These are phyloP conservation scores for Gossypium davidsonii DNA, from an alignment of 441 rosid species.

Conservation along the genomic window DNA sequence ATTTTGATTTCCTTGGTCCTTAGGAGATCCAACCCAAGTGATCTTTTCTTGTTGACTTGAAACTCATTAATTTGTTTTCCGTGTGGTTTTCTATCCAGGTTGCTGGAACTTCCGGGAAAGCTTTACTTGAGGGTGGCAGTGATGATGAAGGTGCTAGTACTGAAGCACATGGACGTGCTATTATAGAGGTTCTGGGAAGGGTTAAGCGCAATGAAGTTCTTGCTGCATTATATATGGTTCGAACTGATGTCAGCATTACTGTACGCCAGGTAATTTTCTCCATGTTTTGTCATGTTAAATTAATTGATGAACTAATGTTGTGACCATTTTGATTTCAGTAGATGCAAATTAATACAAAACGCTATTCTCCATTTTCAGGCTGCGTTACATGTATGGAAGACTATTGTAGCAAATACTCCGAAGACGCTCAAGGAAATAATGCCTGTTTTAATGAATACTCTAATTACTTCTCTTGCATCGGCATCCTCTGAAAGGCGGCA, in stretches of 20 bases:
- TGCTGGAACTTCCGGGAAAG: slow-evolving; percentile 99
- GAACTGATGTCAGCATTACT: slow-evolving; percentile 92
- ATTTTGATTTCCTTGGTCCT: slow-evolving; percentile 12
- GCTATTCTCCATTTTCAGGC: slow-evolving; percentile 47
- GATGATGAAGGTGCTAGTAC: slow-evolving; percentile 99
- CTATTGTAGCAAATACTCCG: slow-evolving; percentile 97
- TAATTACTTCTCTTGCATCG: slow-evolving; percentile 90
- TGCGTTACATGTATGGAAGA: slow-evolving; percentile 99
- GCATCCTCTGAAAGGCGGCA: slow-evolving; percentile 96
- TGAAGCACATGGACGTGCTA: slow-evolving; percentile 99
- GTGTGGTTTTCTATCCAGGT: slow-evolving; percentile 42
- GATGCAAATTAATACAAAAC: neutral
- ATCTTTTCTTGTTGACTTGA: slow-evolving; percentile 1
- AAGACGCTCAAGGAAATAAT: slow-evolving; percentile 97
- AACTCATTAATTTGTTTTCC: slow-evolving; percentile 8
- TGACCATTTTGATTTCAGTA: neutral
- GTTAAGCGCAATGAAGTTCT: slow-evolving; percentile 94
- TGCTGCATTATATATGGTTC: slow-evolving; percentile 98
- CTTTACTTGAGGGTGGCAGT: slow-evolving; percentile 99
- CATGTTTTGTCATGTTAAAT: slow-evolving; percentile 9
- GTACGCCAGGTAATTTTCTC: slow-evolving; percentile 87
- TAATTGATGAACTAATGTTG: slow-evolving; percentile 7
- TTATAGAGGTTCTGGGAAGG: slow-evolving; percentile 96
- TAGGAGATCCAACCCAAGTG: slow-evolving; percentile 7
- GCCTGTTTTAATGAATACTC: slow-evolving; percentile 93